Evolutionary conservation across 192 early-diverging fungal species (phyloP), one percentile per base, ranked within the genome.

Genomic region (Dissophora globulifera): DNA sequence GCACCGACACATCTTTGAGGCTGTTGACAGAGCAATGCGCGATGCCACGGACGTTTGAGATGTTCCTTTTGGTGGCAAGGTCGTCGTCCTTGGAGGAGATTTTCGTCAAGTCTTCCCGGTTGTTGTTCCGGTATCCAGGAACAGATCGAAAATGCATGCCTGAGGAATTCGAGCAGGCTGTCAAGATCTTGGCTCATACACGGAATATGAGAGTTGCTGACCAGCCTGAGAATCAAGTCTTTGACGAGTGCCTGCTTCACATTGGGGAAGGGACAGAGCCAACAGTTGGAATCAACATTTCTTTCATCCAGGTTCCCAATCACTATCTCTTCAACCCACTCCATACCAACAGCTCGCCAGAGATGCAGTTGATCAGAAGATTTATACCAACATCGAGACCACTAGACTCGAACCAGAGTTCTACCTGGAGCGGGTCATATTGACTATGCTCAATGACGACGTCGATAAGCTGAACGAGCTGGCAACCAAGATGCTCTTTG

Each of bases 71-170:
- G 56, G 51, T 16, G 63, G 64, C 3, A 62, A 64, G 11, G 33
- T 62, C 19, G 43, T 82, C 30, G 47, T 75, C 10, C 69, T 80
- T 65, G 67, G 72, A 48, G 53, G 58, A 0, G 60, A 78, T 30
- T 81, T 81, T 59, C 29, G 68, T 2, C 63, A 78, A 43, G 54
- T 58, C 20, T 19, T 53, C 16, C 74, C 59, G 17, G 68, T 81
- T 19, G 55, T 81, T 26, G 13, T 38, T 23, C n/a, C 15, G 74
- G 62, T 3, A 30, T 32, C 6, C 58, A 13, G 5, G 22, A 5
- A 2, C 32, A 61, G 30, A 40, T 61, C 22, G 58, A 38, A 12
- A 25, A 38, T 33, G 47, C 58, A 8, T 49, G 31, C 11, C 4
- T 50, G 3, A 50, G 16, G 19, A 52, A 15, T 62, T 38, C 61